Evolutionary conservation across 176 grass and related monocot genomes (phyloP), one percentile per base, ranked within the genome.

Genomic region (Oryza coarctata): DNA sequence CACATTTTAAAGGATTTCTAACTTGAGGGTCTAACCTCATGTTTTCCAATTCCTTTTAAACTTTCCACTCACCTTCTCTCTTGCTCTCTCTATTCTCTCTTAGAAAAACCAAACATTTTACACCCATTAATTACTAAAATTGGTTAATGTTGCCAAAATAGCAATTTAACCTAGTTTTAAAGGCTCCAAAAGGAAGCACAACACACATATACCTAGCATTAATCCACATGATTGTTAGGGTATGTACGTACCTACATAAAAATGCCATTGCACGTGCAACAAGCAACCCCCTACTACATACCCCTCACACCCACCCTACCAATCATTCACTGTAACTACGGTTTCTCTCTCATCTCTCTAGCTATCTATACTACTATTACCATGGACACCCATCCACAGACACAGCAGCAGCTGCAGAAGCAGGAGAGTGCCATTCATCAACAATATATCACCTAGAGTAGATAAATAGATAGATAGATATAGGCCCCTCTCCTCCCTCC

Each of bases 301-400:
- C 39, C 71, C 45, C n/a, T n/a, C n/a, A n/a, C n/a, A n/a, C n/a
- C 61, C 70, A 82, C 78, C 22, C 65, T 43, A 82, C 66, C 67
- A 89, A 89, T 83, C 84, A 86, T 83, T 86, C 83, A 90, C 35
- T 43, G 67, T 43, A 61, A 39, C 13, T 29, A 64, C 17, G 10
- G 52, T 20, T 47, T 9, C 44, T 35, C 28, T 52, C 40, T 64
- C 61, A 30, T 83, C 55, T 76, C 50, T 32, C 72, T 26, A 82
- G 32, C 78, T 85, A 85, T 86, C 86, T 86, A 86, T 68, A 86
- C 28, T 58, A 35, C 41, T n/a, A n/a, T n/a, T 80, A 88, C 66
- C 25, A 70, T 74, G 45, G 45, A 49, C 45, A 49, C 45, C 45
- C 45, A 45, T 45, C 13, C 60, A 35, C 35, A n/a, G 22, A 45